These are phyloP conservation scores for Pyrus betulifolia DNA, from an alignment of 306 rosid species.

Conservation along the genomic window DNA sequence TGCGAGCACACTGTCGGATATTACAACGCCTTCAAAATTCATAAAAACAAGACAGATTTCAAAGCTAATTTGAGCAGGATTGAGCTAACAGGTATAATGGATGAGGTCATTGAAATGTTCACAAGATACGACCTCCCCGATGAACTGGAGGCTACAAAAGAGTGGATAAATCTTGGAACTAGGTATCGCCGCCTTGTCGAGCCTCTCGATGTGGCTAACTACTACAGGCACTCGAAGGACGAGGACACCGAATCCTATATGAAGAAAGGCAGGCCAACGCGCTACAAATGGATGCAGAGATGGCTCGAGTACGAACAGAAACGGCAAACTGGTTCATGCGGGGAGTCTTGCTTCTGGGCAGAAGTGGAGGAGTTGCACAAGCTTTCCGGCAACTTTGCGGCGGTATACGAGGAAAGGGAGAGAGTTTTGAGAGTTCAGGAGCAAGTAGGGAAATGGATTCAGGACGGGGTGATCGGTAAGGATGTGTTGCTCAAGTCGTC, in stretches of 20 bases:
- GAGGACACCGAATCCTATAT: conserved; percentile 59
- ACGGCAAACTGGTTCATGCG: conserved; percentile 2
- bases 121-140: conserved; percentile 66
- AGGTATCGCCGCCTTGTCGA: conserved; percentile 51
- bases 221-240: conserved; percentile 54
- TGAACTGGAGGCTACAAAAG: conserved; percentile 41
- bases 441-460: conserved; percentile 32
- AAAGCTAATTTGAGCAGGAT: conserved; percentile 65
- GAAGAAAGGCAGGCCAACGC: conserved; percentile 48
- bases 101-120: conserved; percentile 62
- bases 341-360: conserved; percentile 68
- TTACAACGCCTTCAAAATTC: conserved; percentile 68
- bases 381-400: neutral
- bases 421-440: conserved; percentile 21
- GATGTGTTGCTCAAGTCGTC: conserved; percentile 43
- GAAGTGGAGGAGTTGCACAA: conserved; percentile 58
- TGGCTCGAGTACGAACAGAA: conserved; percentile 48
- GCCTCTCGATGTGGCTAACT: conserved; percentile 81
- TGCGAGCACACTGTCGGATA: conserved; percentile 22
- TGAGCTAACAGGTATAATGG: conserved; percentile 63
- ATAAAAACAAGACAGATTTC: conserved; percentile 40
- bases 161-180: conserved; percentile 52
- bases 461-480: neutral
- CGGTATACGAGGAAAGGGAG: neutral
- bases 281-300: conserved; percentile 50